Evolutionary conservation across 805 yeast species (phyloP), one percentile per base, ranked within the genome.

Genomic region (Spathaspora passalidarum): DNA sequence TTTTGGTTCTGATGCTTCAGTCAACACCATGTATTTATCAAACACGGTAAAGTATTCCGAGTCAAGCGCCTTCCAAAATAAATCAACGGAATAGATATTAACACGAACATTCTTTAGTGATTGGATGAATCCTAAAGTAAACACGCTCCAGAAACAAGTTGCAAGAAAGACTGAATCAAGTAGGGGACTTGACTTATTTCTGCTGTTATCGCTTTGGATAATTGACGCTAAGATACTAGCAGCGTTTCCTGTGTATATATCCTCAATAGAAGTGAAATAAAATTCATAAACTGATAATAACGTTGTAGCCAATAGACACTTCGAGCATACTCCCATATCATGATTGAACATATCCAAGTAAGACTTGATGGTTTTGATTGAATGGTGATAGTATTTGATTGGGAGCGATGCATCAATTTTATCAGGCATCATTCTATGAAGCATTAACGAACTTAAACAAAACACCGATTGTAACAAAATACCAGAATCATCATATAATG

Each of bases 161-260:
- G 58, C 59, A 41, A 61, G 58, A 42, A 69, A 66, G 5, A 63
- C 65, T 1, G 68, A 62, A 26, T 47, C 48, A 22, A 54, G 57
- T 39, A 69, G 54, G 9, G 60, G 47, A 32, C 65, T 56, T 6
- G 34, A 19, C 3, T 53, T 50, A 46, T 48, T 52, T 7, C 21
- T 32, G 7, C 46, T 46, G n/a, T 49, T 46, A 4, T 48, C 42
- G 39, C 52, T 55, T 21, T 54, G 47, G 37, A 66, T 53, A 4
- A 69, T 56, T 6, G 69, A 60, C 21, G 61, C 53, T 21, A 69
- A 54, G 10, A 69, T 60, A 23, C 63, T 56, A 6, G 65, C 60
- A 1, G 73, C 74, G 1, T 71, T 72, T 51, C 63, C 68, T 32
- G 67, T 65, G 47, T 70, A 64, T 3, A 71, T 63, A 32, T 62